Base-by-base conservation (phyloP, 495 filamentous ascomycete species). In the Glarea lozoyensis region DNA sequence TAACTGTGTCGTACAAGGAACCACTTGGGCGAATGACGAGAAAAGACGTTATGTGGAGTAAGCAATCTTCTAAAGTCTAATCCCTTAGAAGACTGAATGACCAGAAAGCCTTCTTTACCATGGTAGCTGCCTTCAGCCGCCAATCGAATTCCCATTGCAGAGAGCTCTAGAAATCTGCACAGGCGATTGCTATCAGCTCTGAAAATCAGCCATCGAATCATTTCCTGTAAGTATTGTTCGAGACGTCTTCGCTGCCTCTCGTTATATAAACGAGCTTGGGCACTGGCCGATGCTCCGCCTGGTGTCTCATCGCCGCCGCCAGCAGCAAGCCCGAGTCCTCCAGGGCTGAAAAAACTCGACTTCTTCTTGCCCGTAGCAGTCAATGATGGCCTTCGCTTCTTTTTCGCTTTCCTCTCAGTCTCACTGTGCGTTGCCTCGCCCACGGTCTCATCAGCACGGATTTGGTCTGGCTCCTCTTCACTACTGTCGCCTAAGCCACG, bases 1-100 rank as follows among this genome's bases (percentile, higher is more conserved):
- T 97, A 99, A 60, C 86, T 94, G 59, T 97, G 89, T 36, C 92
- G 71, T n/a, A 99, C 90, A 24, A 94, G 68, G 60, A 99, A 99
- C 92, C 92, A 99, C 60, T 94, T 94, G 6, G 88, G 87, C 42
- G 72, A 78, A 63, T 96, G 90, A 13, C 88, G 75, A 32, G 79
- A 77, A 52, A 83, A 83, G 48, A 96, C 66, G 44, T 83, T 72
- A 18, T 70, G 66, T 0, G 89, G 87, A 5, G 73, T 86, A 56
- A 88, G 72, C 25, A 87, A 80, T 48, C 81, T 81, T 35, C 88
- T 73, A 60, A 93, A 89, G 58, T 95, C 90, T 37, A 94, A 75
- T 12, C 90, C 90, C 51, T 94, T 93, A 0, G 84, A 80, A 29
- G 87, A 92, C 54, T 88, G 82, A 36, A 97, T 92, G 42, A 93